phyloP scores from a whole-genome alignment of 768 basidiomycete genomes.

The Lactifluus echinatus region DNA sequence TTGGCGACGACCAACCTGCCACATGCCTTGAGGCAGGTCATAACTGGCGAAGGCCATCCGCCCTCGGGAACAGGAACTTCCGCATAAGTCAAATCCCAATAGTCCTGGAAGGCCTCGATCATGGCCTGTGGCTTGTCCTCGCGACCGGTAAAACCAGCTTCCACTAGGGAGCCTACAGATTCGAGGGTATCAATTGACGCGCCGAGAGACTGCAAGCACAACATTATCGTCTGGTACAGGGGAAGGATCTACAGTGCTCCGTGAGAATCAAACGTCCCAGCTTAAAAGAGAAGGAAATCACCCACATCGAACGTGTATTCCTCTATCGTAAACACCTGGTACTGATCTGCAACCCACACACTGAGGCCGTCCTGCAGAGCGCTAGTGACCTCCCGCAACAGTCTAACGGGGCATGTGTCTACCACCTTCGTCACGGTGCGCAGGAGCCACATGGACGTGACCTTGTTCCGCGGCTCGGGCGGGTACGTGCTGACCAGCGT shows the following conservation, averaged over 20 bases:
- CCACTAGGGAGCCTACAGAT: constrained; percentile 42
- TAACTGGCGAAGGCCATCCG: constrained; percentile 49
- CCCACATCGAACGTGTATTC: constrained; percentile 55
- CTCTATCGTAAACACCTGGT: constrained; percentile 37
- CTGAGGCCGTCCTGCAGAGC: constrained; percentile 44
- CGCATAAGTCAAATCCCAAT: constrained; percentile 49
- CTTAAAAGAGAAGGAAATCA: constrained; percentile 5
- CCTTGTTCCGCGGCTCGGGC: constrained; percentile 44
- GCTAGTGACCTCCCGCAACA: constrained; percentile 39
- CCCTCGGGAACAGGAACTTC: constrained; percentile 32
- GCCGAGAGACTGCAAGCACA: constrained; percentile 43
- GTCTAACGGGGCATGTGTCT: constrained; percentile 45
- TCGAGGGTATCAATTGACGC: constrained; percentile 34
- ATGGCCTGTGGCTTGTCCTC: constrained; percentile 37
- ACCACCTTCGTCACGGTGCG: constrained; percentile 46
- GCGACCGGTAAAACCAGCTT: constrained; percentile 49
- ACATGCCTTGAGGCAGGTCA: constrained; percentile 27
- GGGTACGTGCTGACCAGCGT: constrained; percentile 59
- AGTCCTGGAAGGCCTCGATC: constrained; percentile 47
- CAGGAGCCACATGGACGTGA: constrained; percentile 53
- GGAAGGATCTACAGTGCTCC: constrained; percentile 42
- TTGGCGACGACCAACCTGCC: constrained; percentile 12
- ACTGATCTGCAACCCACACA: constrained; percentile 59
- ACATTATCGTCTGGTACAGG: constrained; percentile 51
- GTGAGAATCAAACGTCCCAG: constrained; percentile 1